Base-by-base conservation (phyloP, 352 stramenopile genomes). In the Vaucheria bursata region DNA sequence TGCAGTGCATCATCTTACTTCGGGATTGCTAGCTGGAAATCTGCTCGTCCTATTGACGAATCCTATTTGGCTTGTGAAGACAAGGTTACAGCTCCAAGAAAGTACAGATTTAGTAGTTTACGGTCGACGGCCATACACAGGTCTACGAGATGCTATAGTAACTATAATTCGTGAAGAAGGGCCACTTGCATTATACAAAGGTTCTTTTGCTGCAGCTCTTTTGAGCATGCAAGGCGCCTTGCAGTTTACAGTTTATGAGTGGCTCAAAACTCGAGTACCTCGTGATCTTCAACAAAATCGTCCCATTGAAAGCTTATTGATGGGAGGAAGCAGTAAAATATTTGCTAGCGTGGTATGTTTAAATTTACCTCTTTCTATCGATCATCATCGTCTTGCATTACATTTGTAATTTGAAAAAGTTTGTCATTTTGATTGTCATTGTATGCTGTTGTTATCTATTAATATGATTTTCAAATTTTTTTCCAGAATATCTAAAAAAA, bases 31-130 rank as follows among this genome's bases (percentile, higher is more conserved):
- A 1, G 87, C 88, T 1, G 90, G 92, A 70, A 86, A 89, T 70
- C 89, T 97, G 68, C 97, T 97, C 84, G 94, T 98, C 45, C 89
- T 93, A 1, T 82, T 97, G 32, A 98, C 95, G 34, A 99, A 99
- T 88, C 95, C 96, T 18, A 91, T 99, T 39, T 99, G 95, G 95
- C 88, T 99, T 36, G 91, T 98, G 77, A 99, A 98, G 85, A 96
- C 96, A 34, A 88, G 95, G 53, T 93, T 98, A 89, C 93, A 98
- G 90, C 79, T 96, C 18, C 91, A 96, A 86, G 87, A 80, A 75
- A 5, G 18, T 33, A 36, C 25, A 32, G n/a, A n/a, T n/a, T n/a
- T n/a, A n/a, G 72, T n/a, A 7, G 71, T 33, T 29, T 29, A 68
- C 3, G n/a, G n/a, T 3, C 2, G n/a, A 25, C 78, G 73, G 45